These are phyloP conservation scores for Hirsutella minnesotensis DNA, from an alignment of 2,329 filamentous ascomycete species.

Conservation along the genomic window DNA sequence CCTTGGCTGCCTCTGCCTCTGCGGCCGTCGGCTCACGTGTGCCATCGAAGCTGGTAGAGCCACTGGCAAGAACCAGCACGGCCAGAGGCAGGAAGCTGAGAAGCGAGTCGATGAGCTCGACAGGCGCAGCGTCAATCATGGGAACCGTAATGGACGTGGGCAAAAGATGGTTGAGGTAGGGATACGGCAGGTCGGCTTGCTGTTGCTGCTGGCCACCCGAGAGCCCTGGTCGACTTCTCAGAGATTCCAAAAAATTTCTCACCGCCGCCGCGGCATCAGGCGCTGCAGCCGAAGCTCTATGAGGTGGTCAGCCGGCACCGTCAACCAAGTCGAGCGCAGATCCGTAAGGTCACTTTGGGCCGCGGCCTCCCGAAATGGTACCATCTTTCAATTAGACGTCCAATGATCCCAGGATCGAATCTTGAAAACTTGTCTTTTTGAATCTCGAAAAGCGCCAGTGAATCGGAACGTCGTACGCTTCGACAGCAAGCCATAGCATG, in stretches of 20 bases:
- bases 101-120: slow-evolving; percentile 59
- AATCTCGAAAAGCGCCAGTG: slow-evolving; percentile 4
- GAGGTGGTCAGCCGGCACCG: slow-evolving; percentile 28
- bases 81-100: slow-evolving; percentile 68
- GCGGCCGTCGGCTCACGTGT: slow-evolving; percentile 57
- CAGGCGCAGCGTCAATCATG: slow-evolving; percentile 53
- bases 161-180: slow-evolving; percentile 77
- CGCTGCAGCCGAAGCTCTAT: slow-evolving; percentile 46
- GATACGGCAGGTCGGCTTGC: slow-evolving; percentile 51
- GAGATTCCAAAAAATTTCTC: slow-evolving; percentile 77
- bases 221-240: slow-evolving; percentile 44
- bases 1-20: slow-evolving; percentile 59
- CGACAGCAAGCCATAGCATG: slow-evolving; percentile 16
- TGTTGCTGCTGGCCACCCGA: slow-evolving; percentile 23
- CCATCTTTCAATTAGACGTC: slow-evolving; percentile 17
- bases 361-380: slow-evolving; percentile 15
- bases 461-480: slow-evolving; percentile 11
- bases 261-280: slow-evolving; percentile 67
- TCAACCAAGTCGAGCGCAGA: slow-evolving; percentile 1
- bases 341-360: slow-evolving; percentile 8
- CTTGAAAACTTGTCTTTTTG: slow-evolving; percentile 5
- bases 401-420: slow-evolving; percentile 11
- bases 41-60: slow-evolving; percentile 38
- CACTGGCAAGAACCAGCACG: slow-evolving; percentile 65
- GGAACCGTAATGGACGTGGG: slow-evolving; percentile 67